Evolutionary conservation across 495 filamentous ascomycete species (phyloP).

Genomic region (Aspergillus incahuasiensis): DNA sequence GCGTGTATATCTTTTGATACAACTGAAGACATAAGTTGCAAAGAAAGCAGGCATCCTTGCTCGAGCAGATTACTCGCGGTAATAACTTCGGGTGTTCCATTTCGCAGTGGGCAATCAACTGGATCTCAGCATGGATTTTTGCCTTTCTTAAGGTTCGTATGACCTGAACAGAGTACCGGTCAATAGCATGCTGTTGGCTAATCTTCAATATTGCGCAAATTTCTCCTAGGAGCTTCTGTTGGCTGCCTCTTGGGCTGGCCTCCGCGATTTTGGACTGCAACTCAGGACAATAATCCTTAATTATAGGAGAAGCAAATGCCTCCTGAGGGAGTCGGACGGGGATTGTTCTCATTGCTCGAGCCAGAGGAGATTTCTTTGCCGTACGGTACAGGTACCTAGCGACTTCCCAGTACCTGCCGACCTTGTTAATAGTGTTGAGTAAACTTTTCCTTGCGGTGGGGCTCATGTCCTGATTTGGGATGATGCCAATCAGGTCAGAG

Average conservation of each 20-base stretch:
- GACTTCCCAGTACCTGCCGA: constrained; percentile 9
- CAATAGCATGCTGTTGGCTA: neutral
- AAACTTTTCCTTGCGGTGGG: constrained; percentile 8
- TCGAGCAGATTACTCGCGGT: constrained; percentile 16
- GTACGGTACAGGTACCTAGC: constrained; percentile 9
- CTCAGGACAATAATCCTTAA: constrained; percentile 3
- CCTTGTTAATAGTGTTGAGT: constrained; percentile 10
- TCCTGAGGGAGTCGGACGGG: constrained; percentile 9
- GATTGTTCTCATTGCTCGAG: constrained; percentile 8
- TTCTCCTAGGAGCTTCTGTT: constrained; percentile 12
- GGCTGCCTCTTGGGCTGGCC: constrained; percentile 5
- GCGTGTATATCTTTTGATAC: constrained; percentile 4
- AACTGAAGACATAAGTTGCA: constrained; percentile 10
- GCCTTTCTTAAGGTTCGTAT: neutral
- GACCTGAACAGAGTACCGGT: constrained; percentile 9
- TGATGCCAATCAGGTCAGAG: constrained; percentile 1
- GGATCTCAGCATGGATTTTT: constrained; percentile 38
- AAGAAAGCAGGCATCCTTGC: constrained; percentile 18
- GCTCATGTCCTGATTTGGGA: constrained; percentile 9
- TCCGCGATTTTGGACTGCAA: constrained; percentile 3
- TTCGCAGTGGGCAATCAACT: constrained; percentile 37
- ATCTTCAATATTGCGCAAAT: constrained; percentile 4
- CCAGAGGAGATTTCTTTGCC: constrained; percentile 8
- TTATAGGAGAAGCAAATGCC: neutral
- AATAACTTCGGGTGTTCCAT: constrained; percentile 14